Base-by-base conservation (phyloP, 2,329 filamentous ascomycete species). In the Torrubiellomyces zombiae region DNA sequence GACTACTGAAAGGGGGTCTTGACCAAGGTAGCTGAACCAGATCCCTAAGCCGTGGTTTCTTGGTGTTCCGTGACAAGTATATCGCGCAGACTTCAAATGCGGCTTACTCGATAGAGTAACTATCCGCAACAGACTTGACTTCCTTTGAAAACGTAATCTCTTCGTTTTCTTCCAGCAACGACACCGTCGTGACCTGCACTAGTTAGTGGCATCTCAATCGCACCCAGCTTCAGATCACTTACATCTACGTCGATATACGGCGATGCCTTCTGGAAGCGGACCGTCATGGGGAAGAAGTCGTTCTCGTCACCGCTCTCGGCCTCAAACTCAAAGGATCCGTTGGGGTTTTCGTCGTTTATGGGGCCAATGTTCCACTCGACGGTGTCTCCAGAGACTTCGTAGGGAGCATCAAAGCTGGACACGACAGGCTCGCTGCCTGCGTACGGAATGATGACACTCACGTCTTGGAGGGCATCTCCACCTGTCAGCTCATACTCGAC, bases 271-370 rank as follows among this genome's bases (percentile, higher is more conserved):
- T 70, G 75, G 55, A 98, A 98, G 27, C 74, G 68, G 32, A 95
- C 74, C 27, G 69, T 76, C 85, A 98, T 95, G 1, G 89, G 89
- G 72, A 98, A 98, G 59, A 95, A 95, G 40, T 94, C 85, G 28
- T 81, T 75, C 47, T 95, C 89, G 37, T 85, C 80, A 28, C 73
- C 69, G 8, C 80, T 80, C 48, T 80, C 73, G 2, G 83, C 82
- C 53, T 95, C 89, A 38, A 98, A 95, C 50, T 98, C 89, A 43
- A 98, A 95, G 23, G 79, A 76, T 11, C 89, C 89, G 20, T 63
- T 83, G 11, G 74, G 56, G 47, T 89, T 93, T 29, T 75, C 75
- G 25, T 82, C 75, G 42, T 85, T 78, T 20, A 95, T 74, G 4
- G 71, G 67, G 32, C 89, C 86, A 40, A 98, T 79, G 20, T 75